Conservation (phyloP, 2,329 filamentous ascomycete genomes). For the Ceratocystis lukuohia region DNA sequence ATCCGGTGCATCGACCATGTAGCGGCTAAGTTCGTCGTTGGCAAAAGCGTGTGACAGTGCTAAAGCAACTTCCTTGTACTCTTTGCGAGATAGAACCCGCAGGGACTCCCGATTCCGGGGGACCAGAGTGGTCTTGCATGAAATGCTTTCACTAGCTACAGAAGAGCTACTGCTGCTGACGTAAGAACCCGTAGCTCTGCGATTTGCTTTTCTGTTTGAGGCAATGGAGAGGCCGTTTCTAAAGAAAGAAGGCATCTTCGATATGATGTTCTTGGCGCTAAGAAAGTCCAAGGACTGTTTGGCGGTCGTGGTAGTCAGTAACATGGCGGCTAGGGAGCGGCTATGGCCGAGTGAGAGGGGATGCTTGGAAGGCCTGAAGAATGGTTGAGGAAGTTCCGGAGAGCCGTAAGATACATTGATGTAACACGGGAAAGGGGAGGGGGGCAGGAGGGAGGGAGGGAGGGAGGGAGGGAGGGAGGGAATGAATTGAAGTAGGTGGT, state of each 20-base stretch:
- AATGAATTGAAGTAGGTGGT: background rate
- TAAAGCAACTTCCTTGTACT: slow-evolving; percentile 53
- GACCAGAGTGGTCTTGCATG: slow-evolving; percentile 30
- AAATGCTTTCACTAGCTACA: background rate
- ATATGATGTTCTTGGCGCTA: background rate
- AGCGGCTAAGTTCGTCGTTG: slow-evolving; percentile 58
- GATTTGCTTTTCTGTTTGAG: slow-evolving; percentile 32
- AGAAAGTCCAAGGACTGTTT: background rate
- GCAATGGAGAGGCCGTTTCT: background rate
- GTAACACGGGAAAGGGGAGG: background rate
- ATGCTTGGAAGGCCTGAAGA: background rate
- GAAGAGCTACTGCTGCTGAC: background rate
- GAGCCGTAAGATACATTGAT: background rate
- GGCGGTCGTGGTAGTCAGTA: background rate
- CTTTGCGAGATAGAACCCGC: slow-evolving; percentile 45
- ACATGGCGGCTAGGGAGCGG: background rate
- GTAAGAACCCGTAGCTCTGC: slow-evolving; percentile 24
- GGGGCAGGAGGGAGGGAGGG: too few relatives aligned
- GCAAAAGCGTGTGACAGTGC: slow-evolving; percentile 68
- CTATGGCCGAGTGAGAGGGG: background rate
- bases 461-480: background rate
- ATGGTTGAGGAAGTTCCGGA: background rate
- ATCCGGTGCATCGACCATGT: slow-evolving; percentile 61
- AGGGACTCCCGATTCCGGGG: slow-evolving; percentile 31
- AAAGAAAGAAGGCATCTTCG: slow-evolving; percentile 9